phyloP scores from a whole-genome alignment of 371 early-diverging fungal genomes.

The Haplosporangium sp. region DNA sequence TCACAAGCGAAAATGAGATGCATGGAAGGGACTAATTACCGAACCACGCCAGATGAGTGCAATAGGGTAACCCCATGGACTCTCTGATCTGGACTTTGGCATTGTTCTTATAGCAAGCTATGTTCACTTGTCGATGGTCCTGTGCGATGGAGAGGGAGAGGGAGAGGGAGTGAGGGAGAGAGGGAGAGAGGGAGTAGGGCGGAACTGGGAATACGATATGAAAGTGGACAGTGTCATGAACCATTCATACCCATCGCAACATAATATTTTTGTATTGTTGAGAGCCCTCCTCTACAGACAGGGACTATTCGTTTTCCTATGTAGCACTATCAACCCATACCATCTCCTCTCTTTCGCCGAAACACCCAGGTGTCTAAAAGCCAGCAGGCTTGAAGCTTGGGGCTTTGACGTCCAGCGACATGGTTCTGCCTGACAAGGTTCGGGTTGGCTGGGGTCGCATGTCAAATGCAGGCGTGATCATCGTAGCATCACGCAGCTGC shows the following conservation, averaged over 20 bases:
- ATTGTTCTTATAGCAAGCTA: neutral
- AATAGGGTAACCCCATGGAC: conserved; percentile 56
- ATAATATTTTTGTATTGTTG: too few relatives aligned
- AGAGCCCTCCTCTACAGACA: too few relatives aligned
- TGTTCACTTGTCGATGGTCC: too few relatives aligned
- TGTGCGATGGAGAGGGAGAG: too few relatives aligned
- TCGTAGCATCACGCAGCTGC: conserved; percentile 49
- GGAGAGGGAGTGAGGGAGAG: too few relatives aligned
- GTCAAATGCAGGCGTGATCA: conserved; percentile 44
- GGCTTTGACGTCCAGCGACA: conserved; percentile 40
- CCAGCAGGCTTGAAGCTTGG: conserved; percentile 43
- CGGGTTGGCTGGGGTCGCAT: conserved; percentile 23
- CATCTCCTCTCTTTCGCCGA: too few relatives aligned
- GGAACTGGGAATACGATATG: too few relatives aligned
- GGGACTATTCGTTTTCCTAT: too few relatives aligned
- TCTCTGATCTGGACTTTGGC: conserved; percentile 10
- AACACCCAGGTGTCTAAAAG: neutral
- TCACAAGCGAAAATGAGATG: neutral
- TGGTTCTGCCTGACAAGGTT: conserved; percentile 26
- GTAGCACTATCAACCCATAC: too few relatives aligned
- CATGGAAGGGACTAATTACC: conserved; percentile 17
- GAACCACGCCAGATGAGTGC: conserved; percentile 55
- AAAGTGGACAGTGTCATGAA: too few relatives aligned
- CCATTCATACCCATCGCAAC: too few relatives aligned
- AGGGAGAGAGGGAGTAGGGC: too few relatives aligned